phyloP scores from a whole-genome alignment of 306 rosid genomes.

The Fragaria ananassa region DNA sequence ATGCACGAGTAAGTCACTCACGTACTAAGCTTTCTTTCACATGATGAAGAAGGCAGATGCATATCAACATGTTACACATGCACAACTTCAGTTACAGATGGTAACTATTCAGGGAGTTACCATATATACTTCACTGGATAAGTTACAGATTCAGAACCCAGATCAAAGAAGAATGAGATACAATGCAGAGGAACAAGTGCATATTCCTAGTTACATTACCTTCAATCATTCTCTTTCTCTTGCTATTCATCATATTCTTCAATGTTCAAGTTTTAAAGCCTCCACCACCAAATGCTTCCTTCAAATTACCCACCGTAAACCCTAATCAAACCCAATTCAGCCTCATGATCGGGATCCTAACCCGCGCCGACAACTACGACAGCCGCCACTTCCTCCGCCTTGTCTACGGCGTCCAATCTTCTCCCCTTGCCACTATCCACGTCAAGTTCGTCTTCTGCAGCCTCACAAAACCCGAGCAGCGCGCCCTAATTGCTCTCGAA shows the following conservation, averaged over 20 bases:
- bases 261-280: background rate
- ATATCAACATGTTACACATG: background rate
- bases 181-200: conserved; percentile 13
- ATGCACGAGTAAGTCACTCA: background rate
- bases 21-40: background rate
- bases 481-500: conserved; percentile 16
- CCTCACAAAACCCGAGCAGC: conserved; percentile 28
- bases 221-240: conserved; percentile 15
- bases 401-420: conserved; percentile 25
- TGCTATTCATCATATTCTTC: conserved; percentile 20
- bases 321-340: conserved; percentile 19
- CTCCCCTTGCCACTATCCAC: conserved; percentile 17
- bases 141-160: background rate
- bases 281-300: background rate
- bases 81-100: conserved; percentile 3
- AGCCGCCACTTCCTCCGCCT: conserved; percentile 37
- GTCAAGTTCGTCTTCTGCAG: conserved; percentile 31
- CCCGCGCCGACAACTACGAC: conserved; percentile 16
- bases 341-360: conserved; percentile 32
- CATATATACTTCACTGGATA: background rate
- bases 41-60: background rate
- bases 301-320: background rate
- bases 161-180: background rate
- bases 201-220: conserved; percentile 3
- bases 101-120: background rate